These are phyloP conservation scores for Rhizopogon vulgaris DNA, from an alignment of 768 basidiomycete species.

Conservation along the genomic window DNA sequence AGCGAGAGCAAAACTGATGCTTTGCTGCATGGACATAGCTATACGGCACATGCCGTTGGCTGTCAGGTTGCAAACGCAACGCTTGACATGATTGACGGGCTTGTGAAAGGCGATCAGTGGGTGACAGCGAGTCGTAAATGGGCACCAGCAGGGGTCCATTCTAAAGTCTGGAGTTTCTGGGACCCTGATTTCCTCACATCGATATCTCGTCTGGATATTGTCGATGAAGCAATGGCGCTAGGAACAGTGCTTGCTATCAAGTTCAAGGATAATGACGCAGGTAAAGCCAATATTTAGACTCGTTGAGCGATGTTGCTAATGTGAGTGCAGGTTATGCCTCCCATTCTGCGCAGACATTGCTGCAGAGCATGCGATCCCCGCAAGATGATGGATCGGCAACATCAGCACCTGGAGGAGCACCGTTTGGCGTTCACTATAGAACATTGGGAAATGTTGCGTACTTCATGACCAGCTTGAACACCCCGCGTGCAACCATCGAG, in stretches of 20 bases:
- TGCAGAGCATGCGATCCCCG: constrained; percentile 44
- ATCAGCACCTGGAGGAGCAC: constrained; percentile 44
- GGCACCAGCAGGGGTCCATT: constrained; percentile 24
- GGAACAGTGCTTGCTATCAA: constrained; percentile 83
- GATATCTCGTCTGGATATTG: constrained; percentile 47
- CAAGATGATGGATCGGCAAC: constrained; percentile 23
- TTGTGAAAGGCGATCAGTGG: constrained; percentile 50
- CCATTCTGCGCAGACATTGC: constrained; percentile 56
- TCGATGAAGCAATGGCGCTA: constrained; percentile 79
- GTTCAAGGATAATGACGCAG: constrained; percentile 48
- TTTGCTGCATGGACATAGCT: constrained; percentile 90
- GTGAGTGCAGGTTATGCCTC: constrained; percentile 44
- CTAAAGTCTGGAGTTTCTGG: constrained; percentile 83
- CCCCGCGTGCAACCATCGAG: constrained; percentile 44
- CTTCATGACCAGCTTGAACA: constrained; percentile 87
- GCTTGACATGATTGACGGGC: constrained; percentile 54
- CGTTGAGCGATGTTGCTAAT: background rate
- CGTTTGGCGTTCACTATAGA: constrained; percentile 74
- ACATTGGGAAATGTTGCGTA: constrained; percentile 91
- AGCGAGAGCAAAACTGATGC: constrained; percentile 77
- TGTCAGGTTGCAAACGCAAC: constrained; percentile 88
- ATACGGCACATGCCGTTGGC: constrained; percentile 90
- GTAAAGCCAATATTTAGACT: constrained; percentile 29
- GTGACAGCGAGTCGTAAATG: constrained; percentile 52
- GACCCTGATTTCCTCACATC: constrained; percentile 60